Conservation (phyloP, 768 basidiomycete species). For the Lactarius psammicola region DNA sequence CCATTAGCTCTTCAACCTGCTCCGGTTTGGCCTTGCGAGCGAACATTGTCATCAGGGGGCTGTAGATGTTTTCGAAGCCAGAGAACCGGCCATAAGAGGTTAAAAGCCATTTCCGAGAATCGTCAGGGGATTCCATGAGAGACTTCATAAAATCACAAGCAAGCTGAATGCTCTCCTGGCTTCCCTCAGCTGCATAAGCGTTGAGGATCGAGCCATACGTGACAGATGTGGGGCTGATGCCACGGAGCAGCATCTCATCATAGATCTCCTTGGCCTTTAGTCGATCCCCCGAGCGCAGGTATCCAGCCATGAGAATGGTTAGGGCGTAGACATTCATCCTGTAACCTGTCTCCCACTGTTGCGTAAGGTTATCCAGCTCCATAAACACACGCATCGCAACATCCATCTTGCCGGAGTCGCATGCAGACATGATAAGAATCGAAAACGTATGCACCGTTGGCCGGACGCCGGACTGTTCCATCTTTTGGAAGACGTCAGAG, state of each 20-base stretch:
- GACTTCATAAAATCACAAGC: constrained; percentile 65
- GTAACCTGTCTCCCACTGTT: constrained; percentile 40
- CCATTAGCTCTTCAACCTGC: constrained; percentile 57
- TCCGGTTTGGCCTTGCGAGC: constrained; percentile 43
- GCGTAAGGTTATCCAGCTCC: constrained; percentile 58
- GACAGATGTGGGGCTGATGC: constrained; percentile 63
- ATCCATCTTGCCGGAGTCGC: constrained; percentile 64
- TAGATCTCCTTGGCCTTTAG: constrained; percentile 61
- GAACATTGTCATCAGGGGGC: constrained; percentile 59
- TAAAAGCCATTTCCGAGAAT: constrained; percentile 42
- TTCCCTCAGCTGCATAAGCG: constrained; percentile 53
- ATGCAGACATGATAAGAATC: constrained; percentile 76
- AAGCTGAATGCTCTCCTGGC: constrained; percentile 49
- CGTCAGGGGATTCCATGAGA: constrained; percentile 42
- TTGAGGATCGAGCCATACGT: constrained; percentile 68
- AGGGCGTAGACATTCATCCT: constrained; percentile 57
- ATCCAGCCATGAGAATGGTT: constrained; percentile 74
- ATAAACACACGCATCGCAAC: constrained; percentile 63
- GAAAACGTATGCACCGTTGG: constrained; percentile 69
- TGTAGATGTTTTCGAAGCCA: constrained; percentile 55
- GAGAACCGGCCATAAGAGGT: constrained; percentile 41
- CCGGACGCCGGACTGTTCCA: constrained; percentile 48
- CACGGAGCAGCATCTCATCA: constrained; percentile 64
- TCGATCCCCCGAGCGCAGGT: constrained; percentile 55
- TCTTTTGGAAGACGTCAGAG: constrained; percentile 55